Base-by-base conservation (phyloP, 2,329 filamentous ascomycete genomes). In the Colletotrichum lindemuthianum region DNA sequence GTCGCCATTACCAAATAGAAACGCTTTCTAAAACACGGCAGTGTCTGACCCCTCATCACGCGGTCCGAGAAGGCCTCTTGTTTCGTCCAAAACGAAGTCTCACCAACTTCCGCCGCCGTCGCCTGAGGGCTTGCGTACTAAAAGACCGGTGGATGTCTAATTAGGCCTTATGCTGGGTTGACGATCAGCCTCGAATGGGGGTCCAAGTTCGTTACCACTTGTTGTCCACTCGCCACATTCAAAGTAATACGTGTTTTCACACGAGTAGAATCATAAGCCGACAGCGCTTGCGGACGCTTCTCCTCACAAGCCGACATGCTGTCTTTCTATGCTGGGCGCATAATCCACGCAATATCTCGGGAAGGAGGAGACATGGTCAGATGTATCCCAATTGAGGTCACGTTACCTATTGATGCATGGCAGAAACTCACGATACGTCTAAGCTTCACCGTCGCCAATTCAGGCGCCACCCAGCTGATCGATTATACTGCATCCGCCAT, bases 1-100 rank as follows among this genome's bases (percentile, higher is more conserved):
- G 51, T 61, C 59, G 47, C 53, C 44, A 66, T 66, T 66, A 64
- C 63, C 48, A 66, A 64, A 66, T 66, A 43, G 47, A 66, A 63
- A 63, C 43, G 59, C 60, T 59, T 66, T 64, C 52, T 66, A 63
- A 59, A 64, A 64, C 63, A 63, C 47, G 52, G 37, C 53, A 43
- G 53, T 61, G 58, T 63, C 53, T 52, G 59, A 54, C 53, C 36
- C 39, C 50, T 36, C 47, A 44, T 66, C 63, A 66, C 63, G 59
- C 52, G 59, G 52, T 50, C 59, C 36, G 53, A 44, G 52, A 40
- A 53, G 37, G 41, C n/a, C 53, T 44, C 64, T 64, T 64, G 63
- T 63, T 54, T 64, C 53, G 59, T 66, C 59, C 59, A 41, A 48
- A 48, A 63, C 36, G 15, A 48, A 40, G 39, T 45, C 37, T 33